Evolutionary conservation across 2,329 filamentous ascomycete species (phyloP), one percentile per base, ranked within the genome.

Genomic region (Venturiaceae sp.): DNA sequence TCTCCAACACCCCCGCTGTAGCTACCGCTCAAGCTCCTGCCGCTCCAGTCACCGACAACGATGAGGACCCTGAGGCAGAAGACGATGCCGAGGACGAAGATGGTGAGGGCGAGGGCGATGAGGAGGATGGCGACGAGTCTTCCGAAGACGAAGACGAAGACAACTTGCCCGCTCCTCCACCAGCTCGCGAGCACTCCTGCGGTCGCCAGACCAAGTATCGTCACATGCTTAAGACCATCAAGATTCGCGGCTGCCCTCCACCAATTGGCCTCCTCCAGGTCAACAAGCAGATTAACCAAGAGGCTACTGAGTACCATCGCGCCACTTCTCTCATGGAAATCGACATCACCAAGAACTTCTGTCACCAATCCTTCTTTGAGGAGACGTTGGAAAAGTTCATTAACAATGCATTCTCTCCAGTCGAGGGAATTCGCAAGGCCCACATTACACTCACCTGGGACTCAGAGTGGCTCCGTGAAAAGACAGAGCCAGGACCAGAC

Each of bases 121-220:
- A 32, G 7, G 39, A 34, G 5, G 36, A 57, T 7, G 37, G 9
- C 3, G 41, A 57, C 2, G 41, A 32, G 19, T 13, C 9, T 21
- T 13, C 26, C 6, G 53, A 55, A 3, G n/a, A 28, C 9, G 53
- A 44, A 5, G 36, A 33, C 8, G 37, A 41, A n/a, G 26, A 57
- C 2, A 39, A 57, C 16, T 21, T 11, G 8, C 11, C 19, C 0
- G 41, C 28, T 34, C 39, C 37, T 32, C 26, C 21, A 9, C 19
- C 32, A 26, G 55, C 23, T 8, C 41, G 19, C 23, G 36, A 39
- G 41, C 36, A 21, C 37, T 16, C 26, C 28, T 30, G 21, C 41
- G 57, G 58, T 26, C 58, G 58, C 52, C 9, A 50, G 11, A 59
- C 58, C 36, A 55, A 59, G 39, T 59, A 59, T 23, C 58, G 53